These are phyloP conservation scores for Apiotrichum brassicae DNA, from an alignment of 1,284 basidiomycete species.

Conservation along the genomic window DNA sequence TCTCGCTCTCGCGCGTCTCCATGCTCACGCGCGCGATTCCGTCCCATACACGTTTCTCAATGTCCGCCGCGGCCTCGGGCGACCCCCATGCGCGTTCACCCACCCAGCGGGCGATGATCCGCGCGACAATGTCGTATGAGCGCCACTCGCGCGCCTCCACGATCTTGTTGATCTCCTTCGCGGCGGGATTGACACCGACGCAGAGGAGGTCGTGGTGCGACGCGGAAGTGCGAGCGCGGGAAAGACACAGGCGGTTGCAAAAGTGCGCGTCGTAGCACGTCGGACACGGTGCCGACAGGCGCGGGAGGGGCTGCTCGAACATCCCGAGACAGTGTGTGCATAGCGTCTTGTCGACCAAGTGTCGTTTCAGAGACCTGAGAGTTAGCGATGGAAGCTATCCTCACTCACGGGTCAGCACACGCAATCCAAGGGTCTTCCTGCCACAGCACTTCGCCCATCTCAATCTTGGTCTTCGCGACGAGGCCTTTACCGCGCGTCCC, in stretches of 20 bases:
- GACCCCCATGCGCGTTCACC: constrained; percentile 56
- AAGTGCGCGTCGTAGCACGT: constrained; percentile 55
- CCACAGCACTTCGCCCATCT: constrained; percentile 69
- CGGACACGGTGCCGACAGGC: constrained; percentile 25
- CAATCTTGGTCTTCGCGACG: constrained; percentile 61
- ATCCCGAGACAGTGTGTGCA: constrained; percentile 36
- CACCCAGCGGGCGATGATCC: constrained; percentile 59
- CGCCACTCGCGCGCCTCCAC: constrained; percentile 61
- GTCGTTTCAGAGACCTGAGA: constrained; percentile 24
- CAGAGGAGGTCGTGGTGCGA: constrained; percentile 68
- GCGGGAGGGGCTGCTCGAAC: constrained; percentile 24
- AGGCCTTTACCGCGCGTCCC: constrained; percentile 74
- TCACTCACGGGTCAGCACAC: constrained; percentile 39
- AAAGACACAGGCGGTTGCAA: constrained; percentile 69
- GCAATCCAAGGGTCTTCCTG: constrained; percentile 57
- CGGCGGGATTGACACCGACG: constrained; percentile 63
- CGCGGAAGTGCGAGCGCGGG: constrained; percentile 50
- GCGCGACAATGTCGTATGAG: constrained; percentile 64
- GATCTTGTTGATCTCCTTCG: constrained; percentile 56
- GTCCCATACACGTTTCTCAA: constrained; percentile 31
- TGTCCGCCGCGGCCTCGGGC: constrained; percentile 16
- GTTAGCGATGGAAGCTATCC: background rate
- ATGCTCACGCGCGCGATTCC: constrained; percentile 40
- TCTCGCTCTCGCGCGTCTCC: constrained; percentile 32
- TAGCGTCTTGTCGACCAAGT: constrained; percentile 22